Evolutionary conservation across 2,329 filamentous ascomycete genomes (phyloP), one percentile per base, ranked within the genome.

Genomic region (Sclerotinia minor): DNA sequence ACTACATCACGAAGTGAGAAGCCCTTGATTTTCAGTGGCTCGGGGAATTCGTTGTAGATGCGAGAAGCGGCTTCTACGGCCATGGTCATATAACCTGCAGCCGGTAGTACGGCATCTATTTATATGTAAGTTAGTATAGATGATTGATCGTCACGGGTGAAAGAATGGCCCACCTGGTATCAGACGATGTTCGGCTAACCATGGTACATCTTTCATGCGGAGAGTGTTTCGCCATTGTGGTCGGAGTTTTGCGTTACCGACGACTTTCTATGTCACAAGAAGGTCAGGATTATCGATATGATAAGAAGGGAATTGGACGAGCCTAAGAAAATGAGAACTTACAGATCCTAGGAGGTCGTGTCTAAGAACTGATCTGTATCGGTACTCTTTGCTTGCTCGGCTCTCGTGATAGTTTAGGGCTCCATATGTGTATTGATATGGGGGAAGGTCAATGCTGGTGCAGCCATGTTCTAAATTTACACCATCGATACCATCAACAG

Each of bases 71-170:
- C 71, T 54, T 71, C 65, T 21, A 71, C 63, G 13, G 69, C 72
- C 69, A 73, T 69, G 15, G 61, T 64, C 41, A 71, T 53, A 24
- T 64, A 70, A 1, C 81, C 81, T 3, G 80, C 81, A 1, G 82
- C 81, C 50, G 44, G 29, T 8, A 44, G 38, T 35, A 35, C 35
- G 3, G 47, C 19, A 49, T 49, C 47, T n/a, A n/a, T 49, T 49
- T n/a, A 7, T 24, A 49, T n/a, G 4, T 21, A n/a, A 6, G 47
- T n/a, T n/a, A 49, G 47, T 35, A 35, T 8, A 35, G 35, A 35
- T 35, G 35, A 35, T 35, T 35, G 35, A 35, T 8, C 35, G 35
- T 35, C 35, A 7, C 9, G 47, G 21, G 9, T n/a, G 47, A 49
- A 21, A 49, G 21, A 38, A 57, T 35, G 32, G 53, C 6, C 21